Evolutionary conservation across 2,329 filamentous ascomycete genomes (phyloP), one percentile per base, ranked within the genome.

Genomic region (Aureobasidium sp.): DNA sequence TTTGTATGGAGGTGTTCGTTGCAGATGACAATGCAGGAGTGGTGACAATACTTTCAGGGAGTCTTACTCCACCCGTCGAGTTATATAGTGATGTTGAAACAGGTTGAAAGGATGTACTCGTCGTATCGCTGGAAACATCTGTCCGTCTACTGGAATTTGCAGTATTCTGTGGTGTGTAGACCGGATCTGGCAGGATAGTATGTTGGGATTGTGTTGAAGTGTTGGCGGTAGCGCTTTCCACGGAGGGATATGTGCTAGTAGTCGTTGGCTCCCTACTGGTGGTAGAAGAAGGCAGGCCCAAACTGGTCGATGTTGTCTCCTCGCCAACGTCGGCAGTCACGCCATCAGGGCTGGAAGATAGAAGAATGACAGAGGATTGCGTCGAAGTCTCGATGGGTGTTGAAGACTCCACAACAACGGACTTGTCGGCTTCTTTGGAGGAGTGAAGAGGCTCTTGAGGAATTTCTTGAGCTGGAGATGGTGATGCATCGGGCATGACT

Each of bases 81-180:
- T 37, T 39, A 6, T 19, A 19, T 16, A 34, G 14, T 30, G 12
- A 10, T 10, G 6, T 37, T 19, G 30, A 37, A 5, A 27, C 32
- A 19, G 6, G 4, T 14, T 8, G 44, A 19, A 37, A 4, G 17
- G 32, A 27, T 6, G 21, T n/a, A 27, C 30, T 35, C 3, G 44
- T 48, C 16, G 19, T 29, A 16, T 39, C 27, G 4, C 5, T 48
- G 14, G 10, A 12, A 32, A 14, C 4, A 10, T 16, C 19, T 11
- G 32, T 19, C 16, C 17, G 21, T 7, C 7, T 48, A 10, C 22
- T 21, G 3, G 22, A 19, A 22, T 48, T 16, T 27, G 44, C 32
- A 48, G 32, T 32, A 22, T 19, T 35, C 37, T 39, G 41, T 17
- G 76, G 66, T 1, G 76, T 73, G 49, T 77, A 72, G 2, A 71